Evolutionary conservation across 768 basidiomycete genomes (phyloP), one percentile per base, ranked within the genome.

Genomic region (Pleurotus platypus): DNA sequence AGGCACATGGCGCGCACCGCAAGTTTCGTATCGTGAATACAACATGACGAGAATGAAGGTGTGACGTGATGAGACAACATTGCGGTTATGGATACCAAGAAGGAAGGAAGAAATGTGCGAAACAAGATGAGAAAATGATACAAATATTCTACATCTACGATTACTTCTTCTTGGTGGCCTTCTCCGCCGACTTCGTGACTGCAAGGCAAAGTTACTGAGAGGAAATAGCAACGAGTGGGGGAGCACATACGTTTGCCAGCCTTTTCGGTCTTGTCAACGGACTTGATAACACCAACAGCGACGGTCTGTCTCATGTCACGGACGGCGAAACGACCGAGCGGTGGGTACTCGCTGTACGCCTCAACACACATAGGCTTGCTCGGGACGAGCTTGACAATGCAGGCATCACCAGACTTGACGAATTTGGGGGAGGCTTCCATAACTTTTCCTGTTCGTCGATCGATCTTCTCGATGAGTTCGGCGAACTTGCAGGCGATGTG

Each of bases 251-350:
- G 85, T 85, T 96, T 96, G 67, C 94, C 94, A 69, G 78, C 66
- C 76, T 92, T 94, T 58, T 95, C 94, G 63, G 92, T 84, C 87
- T 95, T 96, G 55, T 97, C 94, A 62, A 97, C 94, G 60, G 86
- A 85, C 83, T 98, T 98, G 85, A 98, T 97, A 80, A 98, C 90
- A 77, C 94, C 94, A 68, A 97, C 94, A 63, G 94, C 94, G 62
- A 99, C 96, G 62, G 96, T 97, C 81, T 98, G 95, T 75, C 95
- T 90, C 95, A 98, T 97, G 84, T 97, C 94, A 88, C 94, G 94
- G 75, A 97, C 94, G 69, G 94, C 94, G 79, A 96, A 96, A 75
- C 96, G 95, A 82, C 97, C 96, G 63, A 99, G 89, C 76, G 97
- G 97, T 66, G 97, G 96, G 80, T 98, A 99, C 76, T 94, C 91